Evolutionary conservation across 768 basidiomycete genomes (phyloP).

Genomic region (Auriscalpium microsporum): DNA sequence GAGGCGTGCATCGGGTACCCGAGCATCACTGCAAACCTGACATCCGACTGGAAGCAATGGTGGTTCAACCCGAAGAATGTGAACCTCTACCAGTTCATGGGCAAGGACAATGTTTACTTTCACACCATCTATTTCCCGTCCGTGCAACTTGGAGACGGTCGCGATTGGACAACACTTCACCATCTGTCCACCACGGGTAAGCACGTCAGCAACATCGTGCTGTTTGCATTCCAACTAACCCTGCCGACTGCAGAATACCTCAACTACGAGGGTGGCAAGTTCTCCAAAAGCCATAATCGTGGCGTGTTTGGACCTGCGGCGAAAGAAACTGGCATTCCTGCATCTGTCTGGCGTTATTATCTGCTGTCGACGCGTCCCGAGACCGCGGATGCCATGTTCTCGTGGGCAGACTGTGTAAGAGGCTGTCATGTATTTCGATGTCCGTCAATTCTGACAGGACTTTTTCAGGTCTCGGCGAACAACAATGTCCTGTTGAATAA

Average conservation of each 20-base stretch:
- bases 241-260: slow-evolving; percentile 62
- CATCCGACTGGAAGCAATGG: slow-evolving; percentile 92
- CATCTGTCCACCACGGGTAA: slow-evolving; percentile 92
- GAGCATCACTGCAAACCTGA: slow-evolving; percentile 94
- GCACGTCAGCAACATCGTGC: slow-evolving; percentile 12
- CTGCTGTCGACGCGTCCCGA: slow-evolving; percentile 89
- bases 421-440: background rate
- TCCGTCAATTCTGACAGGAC: background rate
- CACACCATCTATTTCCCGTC: slow-evolving; percentile 94
- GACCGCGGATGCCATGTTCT: slow-evolving; percentile 91
- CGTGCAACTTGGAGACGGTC: slow-evolving; percentile 80
- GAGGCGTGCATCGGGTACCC: slow-evolving; percentile 96
- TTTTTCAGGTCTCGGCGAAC: slow-evolving; percentile 70
- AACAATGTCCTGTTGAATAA: slow-evolving; percentile 94
- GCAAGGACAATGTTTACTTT: slow-evolving; percentile 99
- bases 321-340: slow-evolving; percentile 84
- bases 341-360: slow-evolving; percentile 97
- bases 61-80: slow-evolving; percentile 92
- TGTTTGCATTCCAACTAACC: background rate
- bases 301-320: slow-evolving; percentile 96
- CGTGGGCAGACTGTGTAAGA: slow-evolving; percentile 89
- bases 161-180: slow-evolving; percentile 89
- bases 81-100: slow-evolving; percentile 97
- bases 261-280: slow-evolving; percentile 98
- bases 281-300: slow-evolving; percentile 94